Evolutionary conservation across 1,139 yeast genomes (phyloP), one percentile per base, ranked within the genome.

Genomic region (Geotrichum cucujoidarum): DNA sequence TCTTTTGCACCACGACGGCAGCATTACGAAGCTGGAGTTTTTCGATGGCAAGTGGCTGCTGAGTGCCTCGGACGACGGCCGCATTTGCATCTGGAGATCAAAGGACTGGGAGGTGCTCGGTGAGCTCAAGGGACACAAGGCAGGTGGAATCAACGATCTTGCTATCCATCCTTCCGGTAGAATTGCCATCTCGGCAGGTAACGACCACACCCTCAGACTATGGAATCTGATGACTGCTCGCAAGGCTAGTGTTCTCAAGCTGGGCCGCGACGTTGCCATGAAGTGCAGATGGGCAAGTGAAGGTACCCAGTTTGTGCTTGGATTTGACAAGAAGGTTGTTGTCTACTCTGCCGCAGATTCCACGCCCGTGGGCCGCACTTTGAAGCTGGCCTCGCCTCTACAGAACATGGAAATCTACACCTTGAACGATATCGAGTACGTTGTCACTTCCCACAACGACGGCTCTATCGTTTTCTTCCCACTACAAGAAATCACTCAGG

Each of bases 141-240:
- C 65, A 3, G 62, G 63, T 20, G 74, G 82, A 49, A 77, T 94
- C 36, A 84, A 83, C 58, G 97, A 88, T 65, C 62, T 92, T 43
- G 84, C 90, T 31, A 84, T 92, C 42, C 99, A 92, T 64, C 95
- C 95, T 14, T 74, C 89, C n/a, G 96, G 95, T 16, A 77, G 89
- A 67, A 81, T 92, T 47, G 97, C 96, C 7, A 78, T 94, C 30
- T 83, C 95, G 51, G 95, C 88, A 4, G 87, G 95, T 44, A 80
- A 77, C 38, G 98, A 92, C 67, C 77, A 77, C 54, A 84, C 95
- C 8, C 75, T 94, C 34, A 74, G 94, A 60, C 73, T 92, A 53
- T 92, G 98, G 98, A 92, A 92, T 63, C 72, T 94, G 58, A 89
- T 92, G 97, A 90, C 97, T 3, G 95, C 89, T n/a, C 86, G 87